phyloP scores from a whole-genome alignment of 345 rosid species.

The Salix purpurea region DNA sequence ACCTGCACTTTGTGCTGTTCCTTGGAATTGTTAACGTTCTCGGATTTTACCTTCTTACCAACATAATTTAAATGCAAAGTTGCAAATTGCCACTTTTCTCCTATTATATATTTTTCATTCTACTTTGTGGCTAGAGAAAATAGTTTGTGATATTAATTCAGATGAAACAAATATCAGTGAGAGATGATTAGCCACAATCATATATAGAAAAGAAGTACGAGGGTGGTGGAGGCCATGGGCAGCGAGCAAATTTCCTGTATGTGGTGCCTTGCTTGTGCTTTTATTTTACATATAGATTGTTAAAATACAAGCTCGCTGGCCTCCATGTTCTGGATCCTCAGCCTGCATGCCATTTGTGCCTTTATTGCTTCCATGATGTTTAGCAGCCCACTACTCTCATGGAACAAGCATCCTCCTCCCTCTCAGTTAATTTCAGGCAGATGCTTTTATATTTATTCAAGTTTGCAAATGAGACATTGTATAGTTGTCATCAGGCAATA shows the following conservation, averaged over 20 bases:
- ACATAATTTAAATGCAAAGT: too few species aligned
- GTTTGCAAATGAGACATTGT: not conserved
- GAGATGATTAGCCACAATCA: not conserved
- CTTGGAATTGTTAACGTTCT: not conserved
- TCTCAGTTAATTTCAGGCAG: not conserved
- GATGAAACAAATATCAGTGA: not conserved
- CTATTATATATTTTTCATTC: not conserved
- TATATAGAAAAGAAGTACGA: not conserved
- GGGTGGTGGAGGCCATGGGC: not conserved
- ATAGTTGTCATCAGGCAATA: slow-evolving; percentile 43
- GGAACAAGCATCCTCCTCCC: too few species aligned
- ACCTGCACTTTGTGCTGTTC: not conserved
- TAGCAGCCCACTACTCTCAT: too few species aligned
- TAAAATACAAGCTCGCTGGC: not conserved
- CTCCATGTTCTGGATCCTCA: not conserved
- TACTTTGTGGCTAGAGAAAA: not conserved
- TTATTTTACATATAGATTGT: not conserved
- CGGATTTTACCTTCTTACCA: not conserved
- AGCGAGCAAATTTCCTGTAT: not conserved
- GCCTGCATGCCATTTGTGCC: not conserved
- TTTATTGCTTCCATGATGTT: not conserved
- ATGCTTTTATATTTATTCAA: not conserved
- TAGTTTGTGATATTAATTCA: not conserved
- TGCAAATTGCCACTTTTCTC: not conserved
- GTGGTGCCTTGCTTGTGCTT: not conserved